phyloP scores from a whole-genome alignment of 768 basidiomycete genomes.

The Tephrocybe rancida region DNA sequence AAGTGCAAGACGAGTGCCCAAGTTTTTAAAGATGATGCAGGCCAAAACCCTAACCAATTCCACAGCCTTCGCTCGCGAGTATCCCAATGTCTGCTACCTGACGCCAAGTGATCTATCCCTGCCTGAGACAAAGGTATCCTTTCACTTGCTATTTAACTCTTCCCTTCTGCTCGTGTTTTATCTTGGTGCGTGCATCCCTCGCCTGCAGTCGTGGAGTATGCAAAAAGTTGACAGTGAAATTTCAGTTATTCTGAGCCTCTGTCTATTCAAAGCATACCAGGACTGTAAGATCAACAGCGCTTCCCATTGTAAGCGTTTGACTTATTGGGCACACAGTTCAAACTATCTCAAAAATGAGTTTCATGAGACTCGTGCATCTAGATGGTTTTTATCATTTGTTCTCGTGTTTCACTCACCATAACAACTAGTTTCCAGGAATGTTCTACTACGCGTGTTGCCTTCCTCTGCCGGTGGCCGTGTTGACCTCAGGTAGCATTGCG shows the following conservation, averaged over 20 bases:
- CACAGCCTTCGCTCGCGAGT: neutral
- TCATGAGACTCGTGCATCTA: neutral
- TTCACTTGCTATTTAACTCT: neutral
- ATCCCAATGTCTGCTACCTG: neutral
- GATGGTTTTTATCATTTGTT: neutral
- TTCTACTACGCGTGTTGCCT: neutral
- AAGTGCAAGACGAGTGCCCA: neutral
- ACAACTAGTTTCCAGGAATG: neutral
- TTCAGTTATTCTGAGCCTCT: neutral
- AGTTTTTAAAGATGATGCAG: neutral
- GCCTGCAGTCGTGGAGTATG: neutral
- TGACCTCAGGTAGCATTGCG: neutral
- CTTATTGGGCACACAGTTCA: neutral
- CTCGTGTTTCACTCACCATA: neutral
- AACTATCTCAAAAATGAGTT: neutral
- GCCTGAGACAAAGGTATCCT: neutral
- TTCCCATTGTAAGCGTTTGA: neutral
- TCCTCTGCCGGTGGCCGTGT: neutral
- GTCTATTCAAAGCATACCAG: neutral
- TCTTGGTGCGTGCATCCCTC: neutral
- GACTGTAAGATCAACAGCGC: neutral
- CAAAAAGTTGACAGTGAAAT: neutral
- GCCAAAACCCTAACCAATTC: neutral
- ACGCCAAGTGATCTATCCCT: neutral
- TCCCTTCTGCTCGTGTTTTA: neutral